Conservation (phyloP, 305 asterid genomes). For the Fraxinus floribunda region DNA sequence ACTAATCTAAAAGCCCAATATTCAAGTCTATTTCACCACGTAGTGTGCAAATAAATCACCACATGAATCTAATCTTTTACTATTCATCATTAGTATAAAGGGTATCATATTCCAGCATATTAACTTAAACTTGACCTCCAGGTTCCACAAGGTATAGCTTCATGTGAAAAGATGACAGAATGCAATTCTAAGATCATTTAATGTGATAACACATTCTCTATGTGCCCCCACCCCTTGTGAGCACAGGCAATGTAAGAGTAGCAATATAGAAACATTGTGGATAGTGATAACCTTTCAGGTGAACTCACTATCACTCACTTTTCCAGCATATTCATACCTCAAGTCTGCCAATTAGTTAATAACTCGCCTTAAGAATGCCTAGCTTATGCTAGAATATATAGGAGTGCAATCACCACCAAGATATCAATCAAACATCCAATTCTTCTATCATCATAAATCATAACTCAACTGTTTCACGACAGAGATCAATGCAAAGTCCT, state of each 20-base stretch:
- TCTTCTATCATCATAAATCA: background rate
- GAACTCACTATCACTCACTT: background rate
- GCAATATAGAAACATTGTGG: background rate
- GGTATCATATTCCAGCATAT: background rate
- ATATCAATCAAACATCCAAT: background rate
- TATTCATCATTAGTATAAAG: background rate
- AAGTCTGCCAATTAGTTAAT: constrained; percentile 5
- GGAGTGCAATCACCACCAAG: background rate
- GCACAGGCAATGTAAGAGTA: background rate
- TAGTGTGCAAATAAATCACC: background rate
- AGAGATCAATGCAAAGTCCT: background rate
- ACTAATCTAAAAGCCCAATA: background rate
- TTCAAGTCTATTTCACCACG: background rate
- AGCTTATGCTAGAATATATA: constrained; percentile 2
- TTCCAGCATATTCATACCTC: constrained; percentile 20
- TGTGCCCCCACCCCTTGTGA: background rate
- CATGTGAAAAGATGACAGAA: background rate
- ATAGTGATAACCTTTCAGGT: background rate
- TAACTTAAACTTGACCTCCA: background rate
- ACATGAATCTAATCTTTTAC: background rate
- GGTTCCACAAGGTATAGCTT: background rate
- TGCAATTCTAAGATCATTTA: background rate
- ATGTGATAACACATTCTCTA: background rate
- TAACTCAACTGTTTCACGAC: background rate
- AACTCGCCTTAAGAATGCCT: background rate